Evolutionary conservation across 1,139 yeast genomes (phyloP), one percentile per base, ranked within the genome.

Genomic region (Geotrichum siamense): DNA sequence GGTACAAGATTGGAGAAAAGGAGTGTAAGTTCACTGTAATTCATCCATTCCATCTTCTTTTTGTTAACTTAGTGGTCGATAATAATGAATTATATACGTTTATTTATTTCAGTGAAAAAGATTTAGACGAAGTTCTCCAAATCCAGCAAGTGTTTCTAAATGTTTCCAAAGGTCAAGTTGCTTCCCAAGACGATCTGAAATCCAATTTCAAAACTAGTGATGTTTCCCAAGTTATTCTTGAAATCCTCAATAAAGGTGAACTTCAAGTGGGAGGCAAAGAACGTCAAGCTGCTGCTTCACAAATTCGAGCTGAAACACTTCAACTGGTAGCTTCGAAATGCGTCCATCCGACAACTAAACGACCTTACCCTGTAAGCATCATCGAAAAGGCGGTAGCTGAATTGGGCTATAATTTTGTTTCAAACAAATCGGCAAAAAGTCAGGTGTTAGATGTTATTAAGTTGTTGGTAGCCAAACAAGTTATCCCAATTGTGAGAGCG

Each of bases 381-480:
- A 83, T 91, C 46, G 94, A 85, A 51, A 93, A 91, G 63, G 87
- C 91, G 0, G 69, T 91, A 48, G 72, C 72, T 41, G 94, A 85
- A 57, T 64, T 87, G 43, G 89, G 87, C 51, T 86, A 82, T 62
- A 89, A 86, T 61, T 74, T 85, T 52, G 78, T 78, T 30, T 75
- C 89, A n/a, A 78, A 78, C 44, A 83, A 82, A 55, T 74, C 86
- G 1, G 84, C 96, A 28, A 91, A 91, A 63, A 71, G 76, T 8
- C 96, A 87, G 61, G 97, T 97, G 0, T 67, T 93, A 44, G 97
- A 91, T 48, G 96, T 95, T 3, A 89, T 93, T 53, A 84, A 78
- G 58, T 61, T 82, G 43, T 68, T 91, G 43, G 81, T 84, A 6
- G 76, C 79, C 30, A 75, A 76, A 55, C 97, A 91, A 61, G 69